These are phyloP conservation scores for Hypocrella siamensis DNA, from an alignment of 2,329 filamentous ascomycete species.

Conservation along the genomic window DNA sequence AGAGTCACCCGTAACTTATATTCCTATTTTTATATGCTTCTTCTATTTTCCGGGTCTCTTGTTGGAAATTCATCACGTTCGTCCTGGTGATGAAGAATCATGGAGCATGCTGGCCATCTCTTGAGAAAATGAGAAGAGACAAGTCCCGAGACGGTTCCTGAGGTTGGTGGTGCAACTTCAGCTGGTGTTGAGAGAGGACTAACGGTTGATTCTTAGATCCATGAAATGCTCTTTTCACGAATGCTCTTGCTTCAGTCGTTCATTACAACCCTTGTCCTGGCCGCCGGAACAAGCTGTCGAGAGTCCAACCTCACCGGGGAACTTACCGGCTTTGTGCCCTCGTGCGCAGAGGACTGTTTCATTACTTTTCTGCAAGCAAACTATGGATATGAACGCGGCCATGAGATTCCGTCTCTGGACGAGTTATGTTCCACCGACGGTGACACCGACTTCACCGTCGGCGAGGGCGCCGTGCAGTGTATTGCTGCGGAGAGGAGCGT, in stretches of 20 bases:
- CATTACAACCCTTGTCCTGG: constrained; percentile 12
- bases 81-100: too few species aligned
- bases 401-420: constrained; percentile 32
- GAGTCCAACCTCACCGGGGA: constrained; percentile 16
- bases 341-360: constrained; percentile 47
- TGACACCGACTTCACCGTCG: constrained; percentile 47
- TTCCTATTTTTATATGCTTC: too few species aligned
- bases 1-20: too few species aligned
- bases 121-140: too few species aligned
- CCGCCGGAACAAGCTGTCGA: constrained; percentile 10
- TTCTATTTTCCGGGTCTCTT: too few species aligned
- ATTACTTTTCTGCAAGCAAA: constrained; percentile 45
- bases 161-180: too few species aligned
- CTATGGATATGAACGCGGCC: constrained; percentile 35
- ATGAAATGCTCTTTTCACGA: constrained; percentile 14
- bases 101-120: too few species aligned
- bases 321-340: constrained; percentile 31
- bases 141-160: too few species aligned
- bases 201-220: too few species aligned
- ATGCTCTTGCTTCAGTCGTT: constrained; percentile 13
- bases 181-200: too few species aligned
- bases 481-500: constrained; percentile 35
- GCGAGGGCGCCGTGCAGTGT: constrained; percentile 57
- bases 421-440: constrained; percentile 50
- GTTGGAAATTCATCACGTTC: too few species aligned